Percentiles rank a stretch among this genome's conserved stretches.
Evolutionary conservation across 768 basidiomycete species (phyloP).

Genomic region (Lyophyllum semitale): DNA sequence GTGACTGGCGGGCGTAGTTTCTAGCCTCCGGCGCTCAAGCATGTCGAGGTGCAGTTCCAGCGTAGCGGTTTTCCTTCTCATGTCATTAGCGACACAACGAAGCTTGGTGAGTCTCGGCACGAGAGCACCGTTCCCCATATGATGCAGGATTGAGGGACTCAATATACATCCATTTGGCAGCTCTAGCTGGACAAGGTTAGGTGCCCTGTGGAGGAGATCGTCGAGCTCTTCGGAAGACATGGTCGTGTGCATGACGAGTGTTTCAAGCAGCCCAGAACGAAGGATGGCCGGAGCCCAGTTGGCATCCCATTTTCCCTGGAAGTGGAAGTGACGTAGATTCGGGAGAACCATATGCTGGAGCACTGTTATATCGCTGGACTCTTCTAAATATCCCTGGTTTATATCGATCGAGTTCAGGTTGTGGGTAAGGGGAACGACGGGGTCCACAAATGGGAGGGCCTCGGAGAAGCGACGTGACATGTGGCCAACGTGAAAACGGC

Average conservation of each 20-base stretch:
- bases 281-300: not conserved
- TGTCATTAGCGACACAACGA: not conserved
- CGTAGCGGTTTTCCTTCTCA: not conserved
- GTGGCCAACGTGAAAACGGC: not conserved
- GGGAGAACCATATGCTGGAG: constrained; percentile 4
- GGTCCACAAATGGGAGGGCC: not conserved
- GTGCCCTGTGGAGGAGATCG: not conserved
- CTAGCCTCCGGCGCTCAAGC: constrained; percentile 2
- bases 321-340: not conserved
- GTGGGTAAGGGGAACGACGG: not conserved
- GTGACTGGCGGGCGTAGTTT: not conserved
- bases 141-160: not conserved
- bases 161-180: constrained; percentile 1
- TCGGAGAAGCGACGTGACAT: not conserved
- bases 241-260: not conserved
- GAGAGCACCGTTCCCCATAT: not conserved
- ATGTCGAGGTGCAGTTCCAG: constrained; percentile 8
- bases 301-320: constrained; percentile 1
- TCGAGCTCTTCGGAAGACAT: not conserved
- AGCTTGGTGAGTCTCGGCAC: constrained; percentile 1
- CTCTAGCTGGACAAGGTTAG: not conserved
- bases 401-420: not conserved
- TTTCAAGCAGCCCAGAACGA: constrained; percentile 1
- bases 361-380: not conserved
- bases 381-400: not conserved